A percentile compares a stretch with the other conserved stretches of the same genome.
Evolutionary conservation across 805 yeast species (phyloP).

Genomic region (Kuraishia capsulata): DNA sequence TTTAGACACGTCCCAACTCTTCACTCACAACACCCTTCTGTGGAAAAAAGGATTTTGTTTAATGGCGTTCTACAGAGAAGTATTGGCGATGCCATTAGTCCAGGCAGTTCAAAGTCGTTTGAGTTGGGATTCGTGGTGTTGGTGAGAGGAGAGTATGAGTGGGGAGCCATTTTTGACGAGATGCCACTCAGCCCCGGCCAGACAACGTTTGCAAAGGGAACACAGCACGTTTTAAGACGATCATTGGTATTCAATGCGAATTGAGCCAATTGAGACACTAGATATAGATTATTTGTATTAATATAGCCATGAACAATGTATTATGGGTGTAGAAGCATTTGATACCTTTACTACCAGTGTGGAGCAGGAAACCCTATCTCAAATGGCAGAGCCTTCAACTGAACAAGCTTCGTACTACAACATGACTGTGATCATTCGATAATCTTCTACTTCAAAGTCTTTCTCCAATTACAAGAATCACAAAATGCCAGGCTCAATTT

Average conservation of each 20-base stretch:
- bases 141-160: conserved; percentile 74
- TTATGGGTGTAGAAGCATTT: no score
- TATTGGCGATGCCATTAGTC: conserved; percentile 28
- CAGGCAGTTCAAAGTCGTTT: conserved; percentile 32
- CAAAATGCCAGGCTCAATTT: conserved; percentile 57
- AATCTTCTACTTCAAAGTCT: no score
- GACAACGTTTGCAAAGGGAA: background rate
- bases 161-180: conserved; percentile 60
- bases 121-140: conserved; percentile 54
- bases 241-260: background rate
- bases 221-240: background rate
- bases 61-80: conserved; percentile 67
- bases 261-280: background rate
- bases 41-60: conserved; percentile 52
- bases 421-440: no score
- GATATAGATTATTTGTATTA: no score
- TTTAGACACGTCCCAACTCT: conserved; percentile 46
- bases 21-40: conserved; percentile 17
- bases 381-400: no score
- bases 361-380: no score
- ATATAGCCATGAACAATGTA: no score
- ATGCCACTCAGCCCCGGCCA: conserved; percentile 10
- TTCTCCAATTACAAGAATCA: no score
- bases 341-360: no score
- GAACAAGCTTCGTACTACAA: no score